Percentiles rank a stretch among this genome's conserved stretches.
Conservation (phyloP, 441 rosid species). For the Kokia cookei region DNA sequence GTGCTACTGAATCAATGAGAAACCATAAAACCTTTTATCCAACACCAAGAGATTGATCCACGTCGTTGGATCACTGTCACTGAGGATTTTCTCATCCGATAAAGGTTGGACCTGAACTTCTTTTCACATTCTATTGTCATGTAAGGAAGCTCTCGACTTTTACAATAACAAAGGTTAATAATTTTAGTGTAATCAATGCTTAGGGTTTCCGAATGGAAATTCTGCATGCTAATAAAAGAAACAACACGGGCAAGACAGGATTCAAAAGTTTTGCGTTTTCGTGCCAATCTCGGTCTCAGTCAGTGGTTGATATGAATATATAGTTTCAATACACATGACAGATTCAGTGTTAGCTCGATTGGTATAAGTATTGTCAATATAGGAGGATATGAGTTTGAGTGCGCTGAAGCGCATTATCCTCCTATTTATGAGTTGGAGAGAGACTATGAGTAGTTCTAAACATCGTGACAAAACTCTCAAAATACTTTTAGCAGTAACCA, state of each 20-base stretch:
- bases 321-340: no score
- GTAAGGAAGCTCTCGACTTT: constrained; percentile 24
- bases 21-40: constrained; percentile 35
- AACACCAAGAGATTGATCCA: constrained; percentile 33
- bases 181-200: neutral
- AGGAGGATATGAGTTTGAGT: no score
- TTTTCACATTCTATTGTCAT: constrained; percentile 46
- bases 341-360: no score
- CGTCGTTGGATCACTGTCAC: constrained; percentile 43
- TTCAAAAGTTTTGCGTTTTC: neutral
- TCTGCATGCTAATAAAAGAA: neutral
- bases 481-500: no score
- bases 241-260: neutral
- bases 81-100: constrained; percentile 35
- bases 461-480: no score
- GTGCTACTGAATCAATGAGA: constrained; percentile 25
- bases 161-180: neutral
- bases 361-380: no score
- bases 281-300: no score
- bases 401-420: no score
- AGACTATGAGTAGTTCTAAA: no score
- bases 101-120: constrained; percentile 57
- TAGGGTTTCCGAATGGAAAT: neutral
- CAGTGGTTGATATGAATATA: no score
- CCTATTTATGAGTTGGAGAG: no score